These are phyloP conservation scores for Lasiosphaeriaceae sp. DNA, from an alignment of 495 filamentous ascomycete genomes.

Conservation along the genomic window DNA sequence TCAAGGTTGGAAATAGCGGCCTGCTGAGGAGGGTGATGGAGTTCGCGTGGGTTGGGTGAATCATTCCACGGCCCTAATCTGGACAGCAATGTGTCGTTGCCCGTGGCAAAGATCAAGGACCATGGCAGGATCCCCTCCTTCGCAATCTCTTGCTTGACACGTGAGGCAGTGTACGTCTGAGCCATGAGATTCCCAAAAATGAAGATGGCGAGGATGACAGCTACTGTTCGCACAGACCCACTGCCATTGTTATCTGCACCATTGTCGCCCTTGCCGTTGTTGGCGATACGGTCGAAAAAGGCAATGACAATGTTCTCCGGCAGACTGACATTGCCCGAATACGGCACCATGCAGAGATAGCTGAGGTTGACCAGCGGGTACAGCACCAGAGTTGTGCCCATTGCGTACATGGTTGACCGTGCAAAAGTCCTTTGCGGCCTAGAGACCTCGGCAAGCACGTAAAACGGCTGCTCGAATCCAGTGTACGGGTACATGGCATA, in stretches of 20 bases:
- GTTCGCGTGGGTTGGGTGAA: background rate
- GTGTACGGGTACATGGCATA: slow-evolving; percentile 13
- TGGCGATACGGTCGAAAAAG: background rate
- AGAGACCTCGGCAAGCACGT: slow-evolving; percentile 10
- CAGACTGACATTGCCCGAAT: background rate
- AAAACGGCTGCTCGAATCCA: slow-evolving; percentile 15
- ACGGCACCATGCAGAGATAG: slow-evolving; percentile 10
- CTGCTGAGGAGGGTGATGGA: background rate
- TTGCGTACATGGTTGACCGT: background rate
- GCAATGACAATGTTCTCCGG: slow-evolving; percentile 5
- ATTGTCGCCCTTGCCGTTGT: background rate
- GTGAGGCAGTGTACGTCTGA: slow-evolving; percentile 6
- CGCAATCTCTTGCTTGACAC: slow-evolving; percentile 8
- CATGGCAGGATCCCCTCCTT: slow-evolving; percentile 6
- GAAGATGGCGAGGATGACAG: slow-evolving; percentile 4
- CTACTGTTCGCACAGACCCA: background rate
- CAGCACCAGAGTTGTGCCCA: background rate
- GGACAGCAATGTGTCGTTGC: slow-evolving; percentile 1
- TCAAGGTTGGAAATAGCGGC: background rate
- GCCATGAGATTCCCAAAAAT: slow-evolving; percentile 10
- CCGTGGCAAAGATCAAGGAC: background rate
- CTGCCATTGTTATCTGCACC: background rate
- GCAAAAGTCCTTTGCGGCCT: slow-evolving; percentile 1
- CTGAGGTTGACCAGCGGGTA: slow-evolving; percentile 7
- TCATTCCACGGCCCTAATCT: background rate